Evolutionary conservation across 352 stramenopile species (phyloP).

Genomic region (Pythium aquatile): DNA sequence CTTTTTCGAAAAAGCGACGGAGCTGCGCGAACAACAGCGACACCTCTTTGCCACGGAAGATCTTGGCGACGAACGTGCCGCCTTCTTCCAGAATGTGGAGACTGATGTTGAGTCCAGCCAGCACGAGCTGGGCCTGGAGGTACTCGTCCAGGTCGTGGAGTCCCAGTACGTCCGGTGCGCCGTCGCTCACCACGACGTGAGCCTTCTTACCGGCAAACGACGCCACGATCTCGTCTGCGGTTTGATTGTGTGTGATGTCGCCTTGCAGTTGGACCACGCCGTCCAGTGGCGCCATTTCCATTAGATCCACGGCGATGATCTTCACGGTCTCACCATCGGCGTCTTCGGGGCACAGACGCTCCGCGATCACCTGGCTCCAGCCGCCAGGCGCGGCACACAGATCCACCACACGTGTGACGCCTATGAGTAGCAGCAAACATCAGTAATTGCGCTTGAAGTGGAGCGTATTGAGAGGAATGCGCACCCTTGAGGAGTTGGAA

Average conservation of each 20-base stretch:
- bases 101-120: constrained; percentile 78
- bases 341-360: constrained; percentile 48
- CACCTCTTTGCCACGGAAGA: constrained; percentile 83
- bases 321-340: constrained; percentile 15
- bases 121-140: constrained; percentile 76
- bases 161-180: constrained; percentile 96
- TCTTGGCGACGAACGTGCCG: constrained; percentile 83
- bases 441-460: not conserved
- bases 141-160: constrained; percentile 84
- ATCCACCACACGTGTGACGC: constrained; percentile 80
- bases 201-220: constrained; percentile 81
- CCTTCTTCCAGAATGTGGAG: constrained; percentile 68
- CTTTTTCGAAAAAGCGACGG: constrained; percentile 58
- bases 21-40: constrained; percentile 74
- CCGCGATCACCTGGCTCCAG: constrained; percentile 85
- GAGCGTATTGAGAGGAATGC: not conserved
- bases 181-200: constrained; percentile 98
- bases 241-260: constrained; percentile 81
- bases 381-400: constrained; percentile 81
- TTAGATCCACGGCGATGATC: constrained; percentile 84
- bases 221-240: constrained; percentile 68
- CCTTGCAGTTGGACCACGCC: constrained; percentile 72
- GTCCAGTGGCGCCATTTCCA: constrained; percentile 97
- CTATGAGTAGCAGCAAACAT: constrained; percentile 11
- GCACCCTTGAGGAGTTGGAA: constrained; percentile 91